Percentiles rank a stretch among this genome's conserved stretches.
These are phyloP conservation scores for Ganoderma lingzhi DNA, from an alignment of 1,284 basidiomycete species.

Conservation along the genomic window DNA sequence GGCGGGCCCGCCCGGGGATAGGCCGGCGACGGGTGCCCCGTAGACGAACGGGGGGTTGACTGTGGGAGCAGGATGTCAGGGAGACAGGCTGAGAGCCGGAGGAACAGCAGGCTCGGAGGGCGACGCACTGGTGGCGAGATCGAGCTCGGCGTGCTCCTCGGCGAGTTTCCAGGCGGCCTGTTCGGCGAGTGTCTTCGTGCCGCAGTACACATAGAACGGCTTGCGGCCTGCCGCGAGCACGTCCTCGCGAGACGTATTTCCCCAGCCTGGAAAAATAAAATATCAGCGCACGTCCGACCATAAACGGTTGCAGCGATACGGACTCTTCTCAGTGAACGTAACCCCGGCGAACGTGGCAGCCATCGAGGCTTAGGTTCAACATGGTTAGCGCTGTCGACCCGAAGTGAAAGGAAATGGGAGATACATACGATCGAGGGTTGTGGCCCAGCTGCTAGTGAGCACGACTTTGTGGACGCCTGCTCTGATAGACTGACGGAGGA, in stretches of 20 bases:
- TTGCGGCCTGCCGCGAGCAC: slow-evolving; percentile 19
- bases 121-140: slow-evolving; percentile 35
- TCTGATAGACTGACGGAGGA: slow-evolving; percentile 40
- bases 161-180: slow-evolving; percentile 39
- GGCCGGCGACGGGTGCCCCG: slow-evolving; percentile 22
- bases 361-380: background rate
- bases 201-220: slow-evolving; percentile 28
- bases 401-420: background rate
- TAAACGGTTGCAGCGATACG: background rate
- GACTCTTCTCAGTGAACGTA: background rate
- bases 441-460: slow-evolving; percentile 33
- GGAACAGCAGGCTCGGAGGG: background rate
- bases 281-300: background rate
- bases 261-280: slow-evolving; percentile 29
- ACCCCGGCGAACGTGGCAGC: background rate
- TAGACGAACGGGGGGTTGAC: slow-evolving; percentile 33
- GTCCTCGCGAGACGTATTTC: slow-evolving; percentile 28
- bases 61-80: background rate
- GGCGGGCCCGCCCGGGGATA: background rate
- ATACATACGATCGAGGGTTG: slow-evolving; percentile 17
- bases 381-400: background rate
- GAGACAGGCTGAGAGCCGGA: background rate
- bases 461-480: slow-evolving; percentile 42
- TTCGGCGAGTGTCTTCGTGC: slow-evolving; percentile 37
- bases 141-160: slow-evolving; percentile 34